phyloP scores from a whole-genome alignment of 441 rosid genomes.

The Erodium texanum region DNA sequence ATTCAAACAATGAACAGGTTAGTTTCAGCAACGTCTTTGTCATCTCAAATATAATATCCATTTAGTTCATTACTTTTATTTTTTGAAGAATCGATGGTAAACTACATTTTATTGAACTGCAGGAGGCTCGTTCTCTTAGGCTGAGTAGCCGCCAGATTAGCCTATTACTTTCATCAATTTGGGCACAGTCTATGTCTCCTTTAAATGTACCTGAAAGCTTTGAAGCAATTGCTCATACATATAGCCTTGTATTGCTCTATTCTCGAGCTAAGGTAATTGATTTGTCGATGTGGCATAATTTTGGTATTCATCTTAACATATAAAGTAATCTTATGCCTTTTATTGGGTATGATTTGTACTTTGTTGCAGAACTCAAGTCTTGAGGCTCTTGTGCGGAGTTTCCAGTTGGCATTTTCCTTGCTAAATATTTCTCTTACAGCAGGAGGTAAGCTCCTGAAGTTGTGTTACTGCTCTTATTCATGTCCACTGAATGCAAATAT shows the following conservation, averaged over 20 bases:
- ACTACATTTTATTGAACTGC: slow-evolving; percentile 19
- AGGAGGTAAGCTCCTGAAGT: slow-evolving; percentile 49
- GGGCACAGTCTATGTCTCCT: slow-evolving; percentile 91
- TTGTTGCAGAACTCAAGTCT: slow-evolving; percentile 68
- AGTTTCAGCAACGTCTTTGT: slow-evolving; percentile 20
- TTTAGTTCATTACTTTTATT: slow-evolving; percentile 8
- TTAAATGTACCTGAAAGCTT: slow-evolving; percentile 68
- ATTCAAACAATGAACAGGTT: slow-evolving; percentile 43
- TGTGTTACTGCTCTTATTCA: slow-evolving; percentile 4
- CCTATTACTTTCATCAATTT: slow-evolving; percentile 71
- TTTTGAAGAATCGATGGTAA: slow-evolving; percentile 4
- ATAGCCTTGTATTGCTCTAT: slow-evolving; percentile 63
- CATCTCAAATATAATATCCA: neutral
- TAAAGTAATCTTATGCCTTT: slow-evolving; percentile 8
- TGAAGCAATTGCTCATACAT: slow-evolving; percentile 90
- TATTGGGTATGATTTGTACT: slow-evolving; percentile 10
- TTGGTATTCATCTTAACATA: neutral
- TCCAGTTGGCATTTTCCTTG: slow-evolving; percentile 90
- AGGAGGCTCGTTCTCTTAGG: slow-evolving; percentile 60
- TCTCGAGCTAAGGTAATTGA: slow-evolving; percentile 62
- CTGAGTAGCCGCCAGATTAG: slow-evolving; percentile 86
- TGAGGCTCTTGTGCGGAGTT: slow-evolving; percentile 66
- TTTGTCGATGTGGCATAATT: slow-evolving; percentile 3
- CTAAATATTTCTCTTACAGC: slow-evolving; percentile 55
- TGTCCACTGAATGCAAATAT: neutral